Evolutionary conservation across 495 filamentous ascomycete genomes (phyloP).

Genomic region (Neurospora discreta): DNA sequence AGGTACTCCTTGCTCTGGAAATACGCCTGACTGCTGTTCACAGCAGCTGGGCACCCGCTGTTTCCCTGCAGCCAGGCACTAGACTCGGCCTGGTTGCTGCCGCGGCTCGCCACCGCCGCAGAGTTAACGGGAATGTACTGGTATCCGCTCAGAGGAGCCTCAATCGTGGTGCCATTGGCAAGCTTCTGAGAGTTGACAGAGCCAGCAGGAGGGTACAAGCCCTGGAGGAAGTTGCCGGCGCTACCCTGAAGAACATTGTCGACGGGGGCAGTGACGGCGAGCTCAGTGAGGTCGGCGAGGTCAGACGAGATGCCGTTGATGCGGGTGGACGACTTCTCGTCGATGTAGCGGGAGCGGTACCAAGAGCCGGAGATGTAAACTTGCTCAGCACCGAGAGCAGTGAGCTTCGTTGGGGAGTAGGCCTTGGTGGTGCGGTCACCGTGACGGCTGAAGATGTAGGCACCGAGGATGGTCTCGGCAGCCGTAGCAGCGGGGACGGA

Average conservation of each 20-base stretch:
- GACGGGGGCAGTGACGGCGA: constrained; percentile 46
- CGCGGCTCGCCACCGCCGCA: constrained; percentile 26
- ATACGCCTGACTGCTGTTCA: constrained; percentile 60
- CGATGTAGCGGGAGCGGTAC: constrained; percentile 50
- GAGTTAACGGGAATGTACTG: constrained; percentile 58
- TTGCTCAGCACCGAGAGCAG: constrained; percentile 57
- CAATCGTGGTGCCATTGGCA: constrained; percentile 47
- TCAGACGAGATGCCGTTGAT: constrained; percentile 41
- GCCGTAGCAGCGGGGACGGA: constrained; percentile 24
- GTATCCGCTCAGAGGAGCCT: constrained; percentile 57
- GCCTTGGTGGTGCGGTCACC: constrained; percentile 62
- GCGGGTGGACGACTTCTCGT: constrained; percentile 24
- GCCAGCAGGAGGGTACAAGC: constrained; percentile 65
- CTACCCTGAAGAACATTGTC: constrained; percentile 57
- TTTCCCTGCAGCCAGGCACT: constrained; percentile 50
- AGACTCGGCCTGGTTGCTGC: constrained; percentile 41
- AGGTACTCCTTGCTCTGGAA: constrained; percentile 52
- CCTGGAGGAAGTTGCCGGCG: constrained; percentile 68
- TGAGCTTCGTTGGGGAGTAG: constrained; percentile 43
- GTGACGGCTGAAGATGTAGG: constrained; percentile 61
- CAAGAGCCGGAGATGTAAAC: constrained; percentile 48
- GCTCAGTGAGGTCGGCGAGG: constrained; percentile 46
- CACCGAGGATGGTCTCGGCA: constrained; percentile 51
- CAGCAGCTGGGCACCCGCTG: constrained; percentile 48
- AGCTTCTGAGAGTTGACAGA: constrained; percentile 35